Evolutionary conservation across 805 yeast genomes (phyloP).

Genomic region (Diddensiella transvaalensis): DNA sequence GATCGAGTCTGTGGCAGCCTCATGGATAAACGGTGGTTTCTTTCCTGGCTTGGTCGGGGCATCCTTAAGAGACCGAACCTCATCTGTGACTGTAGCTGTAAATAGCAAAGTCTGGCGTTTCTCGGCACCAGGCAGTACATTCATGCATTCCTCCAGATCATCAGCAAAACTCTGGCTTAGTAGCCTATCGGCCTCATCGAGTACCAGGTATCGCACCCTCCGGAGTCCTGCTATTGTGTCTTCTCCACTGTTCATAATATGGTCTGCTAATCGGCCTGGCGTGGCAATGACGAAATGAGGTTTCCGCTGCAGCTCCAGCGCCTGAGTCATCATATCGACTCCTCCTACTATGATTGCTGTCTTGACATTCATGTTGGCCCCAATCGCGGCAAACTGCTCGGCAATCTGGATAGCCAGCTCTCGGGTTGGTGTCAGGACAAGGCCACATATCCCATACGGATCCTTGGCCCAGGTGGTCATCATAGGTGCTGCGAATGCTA

Average conservation of each 20-base stretch:
- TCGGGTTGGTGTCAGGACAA: conserved; percentile 81
- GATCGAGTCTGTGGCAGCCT: conserved; percentile 66
- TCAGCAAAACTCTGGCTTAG: conserved; percentile 78
- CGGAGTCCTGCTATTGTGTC: conserved; percentile 78
- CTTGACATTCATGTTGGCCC: conserved; percentile 80
- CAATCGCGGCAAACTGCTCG: conserved; percentile 91
- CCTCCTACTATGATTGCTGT: conserved; percentile 92
- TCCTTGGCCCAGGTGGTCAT: conserved; percentile 91
- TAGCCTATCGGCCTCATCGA: conserved; percentile 95
- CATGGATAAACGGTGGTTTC: conserved; percentile 65
- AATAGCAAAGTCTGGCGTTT: conserved; percentile 84
- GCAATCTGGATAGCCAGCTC: conserved; percentile 96
- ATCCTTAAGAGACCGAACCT: conserved; percentile 76
- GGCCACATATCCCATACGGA: conserved; percentile 88
- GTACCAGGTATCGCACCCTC: conserved; percentile 73
- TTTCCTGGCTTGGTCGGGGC: conserved; percentile 53
- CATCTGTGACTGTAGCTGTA: conserved; percentile 94
- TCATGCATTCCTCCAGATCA: conserved; percentile 71
- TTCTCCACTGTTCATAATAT: conserved; percentile 80
- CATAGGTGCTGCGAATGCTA: conserved; percentile 98
- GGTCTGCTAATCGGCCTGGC: conserved; percentile 95
- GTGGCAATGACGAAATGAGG: conserved; percentile 97
- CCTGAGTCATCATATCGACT: conserved; percentile 86
- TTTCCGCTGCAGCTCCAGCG: conserved; percentile 69
- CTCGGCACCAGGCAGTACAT: conserved; percentile 63